A percentile compares a stretch with the other conserved stretches of the same genome.
These are phyloP conservation scores for Penicillium brasilianum DNA, from an alignment of 2,329 filamentous ascomycete species.

Conservation along the genomic window DNA sequence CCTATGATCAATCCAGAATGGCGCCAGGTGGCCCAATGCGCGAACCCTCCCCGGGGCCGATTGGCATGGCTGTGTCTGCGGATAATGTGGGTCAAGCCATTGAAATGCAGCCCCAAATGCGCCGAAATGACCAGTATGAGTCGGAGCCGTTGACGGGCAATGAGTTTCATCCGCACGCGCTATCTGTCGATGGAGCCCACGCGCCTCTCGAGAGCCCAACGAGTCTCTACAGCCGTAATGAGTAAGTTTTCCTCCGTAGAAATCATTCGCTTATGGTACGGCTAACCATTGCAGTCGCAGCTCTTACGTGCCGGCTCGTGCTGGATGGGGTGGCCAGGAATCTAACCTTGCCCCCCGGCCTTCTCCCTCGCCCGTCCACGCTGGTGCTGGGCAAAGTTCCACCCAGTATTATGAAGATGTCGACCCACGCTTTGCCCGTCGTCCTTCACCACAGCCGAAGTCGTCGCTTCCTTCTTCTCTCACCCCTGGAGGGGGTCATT, in stretches of 20 bases:
- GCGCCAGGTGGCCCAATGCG: conserved; percentile 26
- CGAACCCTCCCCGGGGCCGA: conserved; percentile 40
- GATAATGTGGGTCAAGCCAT: conserved; percentile 66
- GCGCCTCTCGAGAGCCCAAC: conserved; percentile 62
- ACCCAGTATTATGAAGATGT: conserved; percentile 87
- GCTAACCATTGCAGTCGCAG: conserved; percentile 27
- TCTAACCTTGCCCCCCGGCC: conserved; percentile 22
- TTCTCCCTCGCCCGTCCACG: conserved; percentile 16
- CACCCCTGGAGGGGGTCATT: conserved; percentile 43
- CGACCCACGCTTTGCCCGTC: conserved; percentile 76
- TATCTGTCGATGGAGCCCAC: conserved; percentile 34
- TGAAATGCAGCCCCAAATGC: conserved; percentile 78
- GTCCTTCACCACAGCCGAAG: conserved; percentile 36
- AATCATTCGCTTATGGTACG: conserved; percentile 2
- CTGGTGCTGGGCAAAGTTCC: conserved; percentile 5
- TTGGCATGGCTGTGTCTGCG: conserved; percentile 43
- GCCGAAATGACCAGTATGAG: conserved; percentile 42
- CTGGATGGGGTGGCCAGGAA: conserved; percentile 40
- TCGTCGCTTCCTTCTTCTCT: conserved; percentile 42
- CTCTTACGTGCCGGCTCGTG: conserved; percentile 54
- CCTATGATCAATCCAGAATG: conserved; percentile 34
- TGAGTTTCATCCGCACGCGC: conserved; percentile 30
- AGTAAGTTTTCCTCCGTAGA: conserved; percentile 61
- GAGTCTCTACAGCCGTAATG: conserved; percentile 74
- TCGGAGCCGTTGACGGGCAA: conserved; percentile 32